A percentile compares a stretch with the other conserved stretches of the same genome.
Conservation (phyloP, 1,284 basidiomycete species). For the Microbotryum violaceum region DNA sequence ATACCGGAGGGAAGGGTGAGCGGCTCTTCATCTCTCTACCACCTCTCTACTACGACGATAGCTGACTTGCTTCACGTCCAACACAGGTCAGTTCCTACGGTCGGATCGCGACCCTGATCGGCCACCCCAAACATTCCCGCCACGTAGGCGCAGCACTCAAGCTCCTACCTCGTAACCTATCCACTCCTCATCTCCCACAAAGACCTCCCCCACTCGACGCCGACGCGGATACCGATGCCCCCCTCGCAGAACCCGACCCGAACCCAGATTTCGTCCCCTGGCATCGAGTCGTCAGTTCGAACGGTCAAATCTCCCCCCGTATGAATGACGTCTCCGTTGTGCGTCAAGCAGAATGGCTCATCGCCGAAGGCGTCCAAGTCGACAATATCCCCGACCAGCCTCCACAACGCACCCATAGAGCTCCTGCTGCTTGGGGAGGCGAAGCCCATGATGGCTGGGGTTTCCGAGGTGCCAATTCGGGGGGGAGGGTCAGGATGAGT, state of each 20-base stretch:
- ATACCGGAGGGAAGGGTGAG: too few species aligned
- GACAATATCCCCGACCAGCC: neutral
- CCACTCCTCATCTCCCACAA: constrained; percentile 16
- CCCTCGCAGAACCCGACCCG: constrained; percentile 1
- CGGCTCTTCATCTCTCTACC: too few species aligned
- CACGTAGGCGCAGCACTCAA: constrained; percentile 35
- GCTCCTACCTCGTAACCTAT: constrained; percentile 22
- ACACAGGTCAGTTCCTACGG: constrained; percentile 29
- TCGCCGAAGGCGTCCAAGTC: constrained; percentile 26
- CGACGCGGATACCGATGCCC: constrained; percentile 3
- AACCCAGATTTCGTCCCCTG: constrained; percentile 32
- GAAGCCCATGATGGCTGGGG: too few species aligned
- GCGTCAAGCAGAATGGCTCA: constrained; percentile 20
- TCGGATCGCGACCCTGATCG: constrained; percentile 27
- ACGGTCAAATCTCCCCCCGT: constrained; percentile 32
- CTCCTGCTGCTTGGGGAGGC: too few species aligned
- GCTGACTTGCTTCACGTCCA: too few species aligned
- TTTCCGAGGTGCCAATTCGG: too few species aligned
- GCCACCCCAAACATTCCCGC: constrained; percentile 30
- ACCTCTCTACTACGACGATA: too few species aligned
- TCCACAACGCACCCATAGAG: too few species aligned
- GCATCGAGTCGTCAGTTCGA: constrained; percentile 26
- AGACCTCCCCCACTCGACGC: neutral
- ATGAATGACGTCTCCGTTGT: constrained; percentile 10
- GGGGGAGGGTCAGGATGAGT: too few species aligned